A percentile compares a stretch with the other conserved stretches of the same genome.
Conservation (phyloP, 208 protist species). For the Trypanosoma boissoni region DNA sequence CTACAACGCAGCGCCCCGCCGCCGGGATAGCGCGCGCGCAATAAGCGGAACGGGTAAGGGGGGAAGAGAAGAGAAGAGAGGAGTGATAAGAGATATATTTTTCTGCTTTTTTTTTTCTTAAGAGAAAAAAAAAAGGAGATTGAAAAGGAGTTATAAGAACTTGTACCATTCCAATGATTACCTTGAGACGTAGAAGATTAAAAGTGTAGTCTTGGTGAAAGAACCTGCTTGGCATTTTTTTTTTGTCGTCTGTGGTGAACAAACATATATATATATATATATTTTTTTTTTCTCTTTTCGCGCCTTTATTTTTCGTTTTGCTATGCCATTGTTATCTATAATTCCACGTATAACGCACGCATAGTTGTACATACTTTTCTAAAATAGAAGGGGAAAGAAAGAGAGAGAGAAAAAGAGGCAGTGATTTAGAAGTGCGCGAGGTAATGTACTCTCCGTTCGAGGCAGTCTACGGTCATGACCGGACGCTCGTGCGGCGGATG, state of each 20-base stretch:
- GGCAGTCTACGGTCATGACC: constrained; percentile 71
- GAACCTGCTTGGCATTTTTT: too few species aligned
- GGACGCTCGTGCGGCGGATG: constrained; percentile 66
- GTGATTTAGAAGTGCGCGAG: not conserved
- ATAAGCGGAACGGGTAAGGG: not conserved
- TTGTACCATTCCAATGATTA: not conserved
- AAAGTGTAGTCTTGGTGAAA: too few species aligned
- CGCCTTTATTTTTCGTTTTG: not conserved
- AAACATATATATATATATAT: not conserved
- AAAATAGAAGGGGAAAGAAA: not conserved
- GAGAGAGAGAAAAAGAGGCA: not conserved
- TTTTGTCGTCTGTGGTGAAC: too few species aligned
- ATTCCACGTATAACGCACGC: not conserved
- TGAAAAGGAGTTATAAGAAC: not conserved
- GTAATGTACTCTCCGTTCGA: constrained; percentile 59
- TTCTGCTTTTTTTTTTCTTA: too few species aligned
- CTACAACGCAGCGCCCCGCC: constrained; percentile 58
- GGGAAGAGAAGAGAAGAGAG: not conserved
- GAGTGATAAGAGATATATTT: not conserved
- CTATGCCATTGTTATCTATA: not conserved
- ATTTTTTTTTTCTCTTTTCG: not conserved
- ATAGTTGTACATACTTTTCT: not conserved
- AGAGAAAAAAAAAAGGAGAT: not conserved
- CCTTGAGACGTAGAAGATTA: too few species aligned
- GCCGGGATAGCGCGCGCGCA: constrained; percentile 34